Evolutionary conservation across 441 rosid genomes (phyloP).

Genomic region (Cnidoscolus chayamansa): DNA sequence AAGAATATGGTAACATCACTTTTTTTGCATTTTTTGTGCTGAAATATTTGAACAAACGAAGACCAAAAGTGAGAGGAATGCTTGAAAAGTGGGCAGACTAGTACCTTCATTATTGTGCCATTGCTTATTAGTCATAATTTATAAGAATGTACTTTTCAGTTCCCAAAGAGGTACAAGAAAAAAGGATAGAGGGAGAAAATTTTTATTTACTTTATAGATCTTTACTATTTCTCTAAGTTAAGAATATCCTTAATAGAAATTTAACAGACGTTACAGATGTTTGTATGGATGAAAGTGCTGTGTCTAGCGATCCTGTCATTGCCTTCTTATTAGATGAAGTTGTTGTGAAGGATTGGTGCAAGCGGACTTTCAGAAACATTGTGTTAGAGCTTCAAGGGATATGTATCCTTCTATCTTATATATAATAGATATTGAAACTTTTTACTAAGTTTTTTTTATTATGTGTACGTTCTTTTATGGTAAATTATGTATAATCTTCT

Average conservation of each 20-base stretch:
- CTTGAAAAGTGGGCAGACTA: conserved; percentile 7
- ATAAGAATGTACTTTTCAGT: not conserved
- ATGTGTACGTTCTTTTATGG: not conserved
- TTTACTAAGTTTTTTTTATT: not conserved
- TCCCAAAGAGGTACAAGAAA: conserved; percentile 1
- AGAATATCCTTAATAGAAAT: conserved; percentile 45
- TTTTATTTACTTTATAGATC: not conserved
- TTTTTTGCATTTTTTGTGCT: conserved; percentile 2
- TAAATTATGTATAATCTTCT: conserved; percentile 27
- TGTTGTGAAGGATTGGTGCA: conserved; percentile 97
- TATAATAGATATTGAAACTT: not conserved
- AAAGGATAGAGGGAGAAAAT: not conserved
- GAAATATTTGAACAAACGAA: conserved; percentile 1
- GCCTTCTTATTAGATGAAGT: conserved; percentile 98
- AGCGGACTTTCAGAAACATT: conserved; percentile 61
- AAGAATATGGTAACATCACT: not conserved
- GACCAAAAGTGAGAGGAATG: not conserved
- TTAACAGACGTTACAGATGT: conserved; percentile 81
- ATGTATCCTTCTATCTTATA: conserved; percentile 62
- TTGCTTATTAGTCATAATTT: not conserved
- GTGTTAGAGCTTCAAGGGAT: conserved; percentile 56
- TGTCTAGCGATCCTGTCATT: conserved; percentile 86
- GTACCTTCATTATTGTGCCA: not conserved
- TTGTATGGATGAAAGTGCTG: conserved; percentile 96
- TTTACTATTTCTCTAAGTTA: conserved; percentile 1